phyloP scores from a whole-genome alignment of 2,329 filamentous ascomycete species.

The Emmonsia crescens region DNA sequence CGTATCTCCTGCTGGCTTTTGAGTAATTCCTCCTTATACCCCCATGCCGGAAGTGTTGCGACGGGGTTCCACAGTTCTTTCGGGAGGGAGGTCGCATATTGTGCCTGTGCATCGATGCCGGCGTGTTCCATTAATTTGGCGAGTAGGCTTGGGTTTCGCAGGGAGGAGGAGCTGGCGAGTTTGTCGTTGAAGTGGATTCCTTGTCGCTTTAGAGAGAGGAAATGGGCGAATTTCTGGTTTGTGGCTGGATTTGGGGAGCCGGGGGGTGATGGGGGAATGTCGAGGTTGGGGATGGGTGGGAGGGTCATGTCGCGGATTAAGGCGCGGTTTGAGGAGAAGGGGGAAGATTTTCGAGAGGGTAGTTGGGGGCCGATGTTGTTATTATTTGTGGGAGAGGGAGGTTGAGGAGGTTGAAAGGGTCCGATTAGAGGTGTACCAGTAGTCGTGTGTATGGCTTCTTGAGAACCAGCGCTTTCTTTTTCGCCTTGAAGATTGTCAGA shows the following conservation, averaged over 20 bases:
- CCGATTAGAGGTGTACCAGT: conserved; percentile 21
- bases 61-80: conserved; percentile 30
- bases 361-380: conserved; percentile 2
- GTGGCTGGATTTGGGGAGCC: conserved; percentile 33
- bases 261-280: conserved; percentile 38
- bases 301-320: conserved; percentile 47
- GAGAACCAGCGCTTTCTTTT: background rate
- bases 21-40: conserved; percentile 38
- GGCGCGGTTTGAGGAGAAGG: conserved; percentile 39
- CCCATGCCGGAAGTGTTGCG: conserved; percentile 30
- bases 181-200: conserved; percentile 55
- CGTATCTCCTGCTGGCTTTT: conserved; percentile 31
- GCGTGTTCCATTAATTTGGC: conserved; percentile 49
- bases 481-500: background rate
- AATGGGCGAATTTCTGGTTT: conserved; percentile 49
- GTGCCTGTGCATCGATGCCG: conserved; percentile 41
- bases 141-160: conserved; percentile 50
- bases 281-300: conserved; percentile 34
- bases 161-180: conserved; percentile 44
- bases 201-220: conserved; percentile 51
- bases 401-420: conserved; percentile 20
- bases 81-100: conserved; percentile 43
- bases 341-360: conserved; percentile 27
- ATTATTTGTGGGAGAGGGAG: conserved; percentile 4
- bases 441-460: background rate